phyloP scores from a whole-genome alignment of 2,329 filamentous ascomycete genomes.

The Fusarium tjaetaba region DNA sequence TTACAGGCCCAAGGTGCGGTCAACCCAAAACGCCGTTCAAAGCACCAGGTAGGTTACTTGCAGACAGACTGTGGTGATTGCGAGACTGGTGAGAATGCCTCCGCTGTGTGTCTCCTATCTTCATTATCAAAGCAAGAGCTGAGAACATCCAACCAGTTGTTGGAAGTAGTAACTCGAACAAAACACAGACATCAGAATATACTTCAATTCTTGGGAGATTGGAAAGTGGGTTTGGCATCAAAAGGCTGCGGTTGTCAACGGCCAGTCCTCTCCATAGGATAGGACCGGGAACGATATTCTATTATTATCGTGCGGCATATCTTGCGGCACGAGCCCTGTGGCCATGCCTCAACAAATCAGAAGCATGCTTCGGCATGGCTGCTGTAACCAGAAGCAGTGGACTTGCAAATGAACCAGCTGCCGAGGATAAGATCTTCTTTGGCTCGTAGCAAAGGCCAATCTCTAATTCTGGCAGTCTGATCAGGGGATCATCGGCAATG shows the following conservation, averaged over 20 bases:
- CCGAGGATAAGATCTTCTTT: neutral
- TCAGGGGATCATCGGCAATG: conserved; percentile 1
- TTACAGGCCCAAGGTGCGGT: conserved; percentile 2
- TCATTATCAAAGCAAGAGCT: neutral
- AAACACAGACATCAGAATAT: neutral
- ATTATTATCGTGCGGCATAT: conserved; percentile 37
- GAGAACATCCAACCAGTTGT: neutral
- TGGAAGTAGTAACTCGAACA: neutral
- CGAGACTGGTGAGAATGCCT: neutral
- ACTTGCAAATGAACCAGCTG: neutral
- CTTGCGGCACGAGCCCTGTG: conserved; percentile 23
- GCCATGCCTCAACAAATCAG: conserved; percentile 24
- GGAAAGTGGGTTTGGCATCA: neutral
- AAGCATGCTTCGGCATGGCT: neutral
- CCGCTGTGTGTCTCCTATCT: neutral
- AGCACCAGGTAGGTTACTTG: neutral
- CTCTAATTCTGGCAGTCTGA: neutral
- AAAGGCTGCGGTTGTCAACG: conserved; percentile 3
- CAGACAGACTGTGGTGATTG: too few species aligned
- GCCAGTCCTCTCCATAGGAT: neutral
- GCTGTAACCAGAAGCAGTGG: conserved; percentile 16
- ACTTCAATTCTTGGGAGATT: neutral
- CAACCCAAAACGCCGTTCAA: neutral
- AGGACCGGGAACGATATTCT: conserved; percentile 22
- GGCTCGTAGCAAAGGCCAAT: neutral